A percentile compares a stretch with the other conserved stretches of the same genome.
Conservation (phyloP, 768 basidiomycete species). For the Lactifluus subvellereus region DNA sequence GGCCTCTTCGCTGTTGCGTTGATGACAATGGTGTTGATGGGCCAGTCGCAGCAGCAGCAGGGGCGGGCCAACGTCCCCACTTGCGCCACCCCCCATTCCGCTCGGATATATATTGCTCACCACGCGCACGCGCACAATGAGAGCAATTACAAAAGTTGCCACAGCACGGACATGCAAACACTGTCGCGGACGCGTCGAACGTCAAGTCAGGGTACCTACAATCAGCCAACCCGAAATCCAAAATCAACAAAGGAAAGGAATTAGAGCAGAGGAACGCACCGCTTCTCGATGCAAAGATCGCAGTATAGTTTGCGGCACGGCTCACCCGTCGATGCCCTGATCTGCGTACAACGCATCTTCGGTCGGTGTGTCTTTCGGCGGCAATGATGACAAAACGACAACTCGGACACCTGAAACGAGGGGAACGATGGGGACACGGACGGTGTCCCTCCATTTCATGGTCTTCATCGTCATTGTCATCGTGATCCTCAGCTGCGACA, state of each 20-base stretch:
- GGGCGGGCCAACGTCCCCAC: neutral
- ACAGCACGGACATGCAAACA: constrained; percentile 44
- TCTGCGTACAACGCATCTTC: constrained; percentile 16
- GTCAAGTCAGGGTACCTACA: constrained; percentile 37
- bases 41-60: neutral
- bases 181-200: constrained; percentile 30
- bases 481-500: neutral
- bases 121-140: constrained; percentile 38
- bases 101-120: constrained; percentile 41
- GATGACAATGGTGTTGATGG: neutral
- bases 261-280: neutral
- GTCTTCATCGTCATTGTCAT: neutral
- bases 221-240: neutral
- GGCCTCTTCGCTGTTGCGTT: neutral
- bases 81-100: constrained; percentile 25
- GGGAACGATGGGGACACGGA: neutral
- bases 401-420: too few relatives aligned
- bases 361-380: neutral
- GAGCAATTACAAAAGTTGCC: constrained; percentile 45
- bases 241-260: neutral
- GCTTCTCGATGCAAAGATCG: constrained; percentile 17
- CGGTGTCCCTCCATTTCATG: neutral
- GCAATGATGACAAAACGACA: constrained; percentile 22
- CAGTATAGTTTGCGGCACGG: constrained; percentile 17
- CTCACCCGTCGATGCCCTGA: neutral